phyloP scores from a whole-genome alignment of 75 land plant species.

The Picea sitchensis region DNA sequence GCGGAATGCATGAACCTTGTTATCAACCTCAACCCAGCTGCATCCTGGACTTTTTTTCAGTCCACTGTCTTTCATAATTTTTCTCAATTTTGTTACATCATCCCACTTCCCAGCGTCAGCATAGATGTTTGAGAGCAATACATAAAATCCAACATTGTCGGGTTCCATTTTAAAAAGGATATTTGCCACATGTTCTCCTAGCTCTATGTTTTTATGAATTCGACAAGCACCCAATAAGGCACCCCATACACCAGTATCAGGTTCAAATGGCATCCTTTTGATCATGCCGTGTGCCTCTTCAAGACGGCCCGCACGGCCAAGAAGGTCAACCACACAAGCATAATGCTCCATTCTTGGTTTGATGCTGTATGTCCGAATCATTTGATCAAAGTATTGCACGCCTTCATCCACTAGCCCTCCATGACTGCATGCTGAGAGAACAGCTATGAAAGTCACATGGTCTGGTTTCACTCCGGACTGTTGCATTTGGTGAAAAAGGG shows the following conservation, averaged over 20 bases:
- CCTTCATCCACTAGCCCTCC: slow-evolving; percentile 41
- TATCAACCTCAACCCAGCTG: slow-evolving; percentile 1
- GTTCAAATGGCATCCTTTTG: slow-evolving; percentile 24
- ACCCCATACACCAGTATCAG: slow-evolving; percentile 33
- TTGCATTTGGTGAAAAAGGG: slow-evolving; percentile 29
- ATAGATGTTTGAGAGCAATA: slow-evolving; percentile 47
- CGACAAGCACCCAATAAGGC: slow-evolving; percentile 55
- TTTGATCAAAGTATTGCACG: slow-evolving; percentile 23
- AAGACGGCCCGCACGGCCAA: slow-evolving; percentile 52
- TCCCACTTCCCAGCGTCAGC: slow-evolving; percentile 34
- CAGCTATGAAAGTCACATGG: slow-evolving; percentile 33
- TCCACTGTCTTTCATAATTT: not conserved
- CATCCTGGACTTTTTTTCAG: slow-evolving; percentile 3
- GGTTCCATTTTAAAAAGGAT: slow-evolving; percentile 18
- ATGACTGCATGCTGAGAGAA: slow-evolving; percentile 43
- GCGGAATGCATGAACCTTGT: not conserved
- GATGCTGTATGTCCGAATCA: slow-evolving; percentile 27
- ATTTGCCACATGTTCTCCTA: slow-evolving; percentile 27
- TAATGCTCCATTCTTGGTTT: slow-evolving; percentile 40
- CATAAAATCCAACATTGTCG: slow-evolving; percentile 28
- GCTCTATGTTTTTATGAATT: slow-evolving; percentile 32
- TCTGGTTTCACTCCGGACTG: slow-evolving; percentile 34
- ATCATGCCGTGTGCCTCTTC: slow-evolving; percentile 38
- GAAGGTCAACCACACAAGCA: slow-evolving; percentile 57
- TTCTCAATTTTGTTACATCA: slow-evolving; percentile 30